Percentiles rank a stretch among this genome's conserved stretches.
phyloP scores from a whole-genome alignment of 2,329 filamentous ascomycete genomes.

The Trichoderma guizhouense region DNA sequence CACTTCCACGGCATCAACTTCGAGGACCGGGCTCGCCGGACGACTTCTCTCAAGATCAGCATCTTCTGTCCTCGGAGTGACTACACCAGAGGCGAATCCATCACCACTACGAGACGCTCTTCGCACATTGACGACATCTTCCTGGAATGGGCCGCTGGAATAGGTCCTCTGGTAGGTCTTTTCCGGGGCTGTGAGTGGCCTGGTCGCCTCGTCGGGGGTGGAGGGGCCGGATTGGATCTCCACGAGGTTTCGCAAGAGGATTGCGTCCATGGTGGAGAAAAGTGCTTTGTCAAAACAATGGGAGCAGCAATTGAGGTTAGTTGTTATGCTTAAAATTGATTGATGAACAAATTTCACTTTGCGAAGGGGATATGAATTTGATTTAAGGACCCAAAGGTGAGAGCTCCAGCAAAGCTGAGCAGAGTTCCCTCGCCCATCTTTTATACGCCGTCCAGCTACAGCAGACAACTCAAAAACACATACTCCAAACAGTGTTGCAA shows the following conservation, averaged over 20 bases:
- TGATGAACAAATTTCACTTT: background rate
- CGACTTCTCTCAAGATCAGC: conserved; percentile 52
- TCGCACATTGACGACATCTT: conserved; percentile 27
- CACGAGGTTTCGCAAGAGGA: conserved; percentile 33
- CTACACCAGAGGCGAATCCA: conserved; percentile 12
- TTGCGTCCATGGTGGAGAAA: conserved; percentile 32
- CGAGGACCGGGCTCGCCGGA: conserved; percentile 42
- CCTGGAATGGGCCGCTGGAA: conserved; percentile 36
- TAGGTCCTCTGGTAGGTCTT: conserved; percentile 39
- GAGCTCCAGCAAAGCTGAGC: background rate
- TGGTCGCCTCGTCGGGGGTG: conserved; percentile 22
- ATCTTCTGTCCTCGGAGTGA: conserved; percentile 17
- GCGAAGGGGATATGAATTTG: background rate
- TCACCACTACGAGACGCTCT: conserved; percentile 19
- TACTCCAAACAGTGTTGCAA: background rate
- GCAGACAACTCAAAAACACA: background rate
- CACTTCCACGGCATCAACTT: conserved; percentile 40
- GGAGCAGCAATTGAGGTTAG: background rate
- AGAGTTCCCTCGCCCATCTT: background rate
- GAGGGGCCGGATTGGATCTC: conserved; percentile 29
- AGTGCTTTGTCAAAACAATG: background rate
- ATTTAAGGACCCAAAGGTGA: background rate
- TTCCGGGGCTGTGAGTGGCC: conserved; percentile 31
- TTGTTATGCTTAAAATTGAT: background rate
- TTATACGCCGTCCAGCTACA: background rate